Evolutionary conservation across 352 stramenopile species (phyloP), one percentile per base, ranked within the genome.

Genomic region (Lagenidium giganteum): DNA sequence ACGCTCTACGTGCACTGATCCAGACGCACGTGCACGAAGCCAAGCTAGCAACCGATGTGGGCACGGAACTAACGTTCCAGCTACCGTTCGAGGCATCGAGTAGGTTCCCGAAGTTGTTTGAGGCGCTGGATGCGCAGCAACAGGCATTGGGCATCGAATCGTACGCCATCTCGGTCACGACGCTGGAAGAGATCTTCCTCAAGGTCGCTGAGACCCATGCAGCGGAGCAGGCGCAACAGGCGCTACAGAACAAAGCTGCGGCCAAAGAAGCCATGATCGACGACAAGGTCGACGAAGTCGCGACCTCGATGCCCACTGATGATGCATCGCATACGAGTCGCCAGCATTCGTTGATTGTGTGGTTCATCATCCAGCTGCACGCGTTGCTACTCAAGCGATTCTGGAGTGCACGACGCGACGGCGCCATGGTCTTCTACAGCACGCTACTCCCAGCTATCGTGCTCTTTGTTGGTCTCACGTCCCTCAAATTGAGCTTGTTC

Each of bases 171-270:
- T 88, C 73, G 0, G 69, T 88, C 17, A 96, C 85, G 5, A 94
- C 87, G 16, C 64, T 96, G 0, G 85, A 96, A 51, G 83, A 96
- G 51, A 82, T 96, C 14, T 96, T 96, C 35, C 51, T 96, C 5
- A 93, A 91, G 27, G 83, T 95, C n/a, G 81, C 84, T 8, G 64
- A 83, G 39, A 42, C 29, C 3, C 21, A 11, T 24, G 18, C 41
- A 30, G 41, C 25, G 5, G 51, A 42, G 14, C 23, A 42, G 5
- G 31, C 31, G 25, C 14, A 17, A n/a, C 26, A 12, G 6, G 12
- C 17, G 17, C 22, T 12, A 14, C 13, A 18, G 3, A 3, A 12
- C 1, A 35, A 23, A 18, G 7, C 11, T 17, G 31, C 18, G 2
- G 47, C 16, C 18, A 45, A 31, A 17, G 6, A 26, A 29, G 32